A percentile compares a stretch with the other conserved stretches of the same genome.
Conservation (phyloP, 2,329 filamentous ascomycete species). For the Alternaria angustiovoidea region DNA sequence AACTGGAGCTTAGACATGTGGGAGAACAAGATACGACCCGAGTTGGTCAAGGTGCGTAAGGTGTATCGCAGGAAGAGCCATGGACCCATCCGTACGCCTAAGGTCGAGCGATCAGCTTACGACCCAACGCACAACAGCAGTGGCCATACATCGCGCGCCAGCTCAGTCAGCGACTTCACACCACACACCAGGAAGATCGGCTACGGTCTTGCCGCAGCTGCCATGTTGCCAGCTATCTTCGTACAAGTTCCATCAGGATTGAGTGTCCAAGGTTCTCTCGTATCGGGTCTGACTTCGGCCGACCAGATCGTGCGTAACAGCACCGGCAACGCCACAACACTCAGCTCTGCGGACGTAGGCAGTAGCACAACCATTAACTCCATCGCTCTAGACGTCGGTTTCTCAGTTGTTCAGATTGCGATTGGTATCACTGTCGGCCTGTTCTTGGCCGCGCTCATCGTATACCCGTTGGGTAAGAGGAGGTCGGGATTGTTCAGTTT, state of each 20-base stretch:
- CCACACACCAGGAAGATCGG: conserved; percentile 56
- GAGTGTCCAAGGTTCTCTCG: conserved; percentile 64
- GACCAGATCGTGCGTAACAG: conserved; percentile 62
- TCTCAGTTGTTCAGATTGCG: conserved; percentile 59
- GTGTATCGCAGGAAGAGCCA: conserved; percentile 31
- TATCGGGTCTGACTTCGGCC: conserved; percentile 65
- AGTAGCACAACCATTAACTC: conserved; percentile 46
- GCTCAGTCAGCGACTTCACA: conserved; percentile 36
- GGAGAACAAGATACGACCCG: conserved; percentile 59
- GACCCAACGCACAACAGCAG: conserved; percentile 28
- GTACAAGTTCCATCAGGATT: conserved; percentile 69
- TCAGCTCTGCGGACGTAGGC: conserved; percentile 35
- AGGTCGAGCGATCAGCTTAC: conserved; percentile 33
- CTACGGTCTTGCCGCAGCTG: conserved; percentile 82
- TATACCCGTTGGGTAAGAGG: conserved; percentile 60
- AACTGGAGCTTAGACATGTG: conserved; percentile 65
- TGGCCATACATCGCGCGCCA: conserved; percentile 28
- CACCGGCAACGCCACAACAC: conserved; percentile 55
- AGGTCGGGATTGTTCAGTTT: conserved; percentile 52
- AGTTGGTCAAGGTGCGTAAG: conserved; percentile 40
- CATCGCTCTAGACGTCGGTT: conserved; percentile 58
- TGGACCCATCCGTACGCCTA: conserved; percentile 22
- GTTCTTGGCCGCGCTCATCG: conserved; percentile 58
- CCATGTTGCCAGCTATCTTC: conserved; percentile 88
- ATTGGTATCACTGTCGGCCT: conserved; percentile 62